Conservation (phyloP, 495 filamentous ascomycete species). For the Hypoxylon cercidicola region DNA sequence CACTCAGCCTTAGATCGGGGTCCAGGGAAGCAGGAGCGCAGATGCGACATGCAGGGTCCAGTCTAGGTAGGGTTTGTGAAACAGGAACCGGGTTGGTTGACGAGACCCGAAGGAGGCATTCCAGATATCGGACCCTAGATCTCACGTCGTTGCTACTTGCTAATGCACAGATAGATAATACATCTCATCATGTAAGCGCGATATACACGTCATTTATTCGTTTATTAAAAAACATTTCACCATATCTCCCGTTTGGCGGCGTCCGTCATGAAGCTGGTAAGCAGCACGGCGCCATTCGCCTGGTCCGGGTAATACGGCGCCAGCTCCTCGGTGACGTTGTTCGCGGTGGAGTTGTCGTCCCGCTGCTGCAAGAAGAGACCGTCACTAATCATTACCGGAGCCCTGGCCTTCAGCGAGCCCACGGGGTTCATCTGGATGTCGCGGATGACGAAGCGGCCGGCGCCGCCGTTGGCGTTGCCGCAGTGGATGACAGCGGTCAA, state of each 20-base stretch:
- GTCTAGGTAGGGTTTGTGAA: too few relatives aligned
- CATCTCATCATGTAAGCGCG: too few relatives aligned
- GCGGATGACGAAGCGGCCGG: constrained; percentile 4
- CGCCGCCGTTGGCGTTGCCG: constrained; percentile 7
- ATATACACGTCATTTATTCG: too few relatives aligned
- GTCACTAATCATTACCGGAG: background rate
- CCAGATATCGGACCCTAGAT: too few relatives aligned
- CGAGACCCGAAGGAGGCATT: too few relatives aligned
- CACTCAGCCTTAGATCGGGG: too few relatives aligned
- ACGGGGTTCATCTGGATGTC: constrained; percentile 13
- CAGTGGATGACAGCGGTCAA: constrained; percentile 24
- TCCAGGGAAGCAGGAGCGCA: too few relatives aligned
- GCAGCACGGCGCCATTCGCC: constrained; percentile 13
- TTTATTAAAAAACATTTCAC: too few relatives aligned
- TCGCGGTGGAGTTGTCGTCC: constrained; percentile 1
- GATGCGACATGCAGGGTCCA: too few relatives aligned
- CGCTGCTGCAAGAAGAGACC: background rate
- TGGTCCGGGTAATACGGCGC: constrained; percentile 17
- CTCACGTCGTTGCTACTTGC: too few relatives aligned
- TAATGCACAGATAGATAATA: too few relatives aligned
- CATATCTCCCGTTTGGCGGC: background rate
- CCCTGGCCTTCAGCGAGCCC: background rate
- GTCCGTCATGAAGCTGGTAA: constrained; percentile 4
- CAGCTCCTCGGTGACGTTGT: constrained; percentile 9
- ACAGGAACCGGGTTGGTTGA: too few relatives aligned